Evolutionary conservation across 2,329 filamentous ascomycete species (phyloP).

Genomic region (Clonostachys rosea): DNA sequence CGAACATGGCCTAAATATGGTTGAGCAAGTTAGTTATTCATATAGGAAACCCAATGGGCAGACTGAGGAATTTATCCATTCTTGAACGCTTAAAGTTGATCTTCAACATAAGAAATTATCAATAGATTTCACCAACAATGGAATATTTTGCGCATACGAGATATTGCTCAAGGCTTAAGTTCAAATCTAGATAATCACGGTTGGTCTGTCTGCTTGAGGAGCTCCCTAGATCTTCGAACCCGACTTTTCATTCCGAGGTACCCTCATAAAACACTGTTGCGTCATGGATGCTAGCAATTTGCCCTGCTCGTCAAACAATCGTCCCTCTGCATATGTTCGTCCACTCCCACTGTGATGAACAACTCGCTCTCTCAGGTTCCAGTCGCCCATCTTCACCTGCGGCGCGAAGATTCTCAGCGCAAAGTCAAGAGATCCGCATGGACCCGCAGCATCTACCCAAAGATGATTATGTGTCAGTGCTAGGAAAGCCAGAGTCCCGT

Average conservation of each 20-base stretch:
- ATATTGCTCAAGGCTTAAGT: too few species aligned
- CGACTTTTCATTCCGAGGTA: not conserved
- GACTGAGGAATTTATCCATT: too few species aligned
- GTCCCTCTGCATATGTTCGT: not conserved
- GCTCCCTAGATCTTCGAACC: too few species aligned
- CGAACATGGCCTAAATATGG: too few species aligned
- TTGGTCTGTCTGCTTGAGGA: too few species aligned
- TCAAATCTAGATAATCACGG: too few species aligned
- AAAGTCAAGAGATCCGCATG: slow-evolving; percentile 43
- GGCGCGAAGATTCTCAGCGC: slow-evolving; percentile 35
- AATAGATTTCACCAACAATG: too few species aligned
- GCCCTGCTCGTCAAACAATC: slow-evolving; percentile 17
- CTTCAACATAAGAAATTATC: too few species aligned
- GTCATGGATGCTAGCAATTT: slow-evolving; percentile 40
- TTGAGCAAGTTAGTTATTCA: too few species aligned
- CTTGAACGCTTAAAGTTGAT: too few species aligned
- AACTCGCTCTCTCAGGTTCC: slow-evolving; percentile 35
- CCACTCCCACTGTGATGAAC: slow-evolving; percentile 22
- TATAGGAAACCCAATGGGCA: too few species aligned
- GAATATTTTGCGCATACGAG: too few species aligned
- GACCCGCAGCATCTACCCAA: slow-evolving; percentile 35
- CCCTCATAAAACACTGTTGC: slow-evolving; percentile 34
- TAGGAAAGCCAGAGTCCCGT: slow-evolving; percentile 34
- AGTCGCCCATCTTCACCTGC: slow-evolving; percentile 28
- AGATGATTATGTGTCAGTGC: slow-evolving; percentile 34